Evolutionary conservation across 2,329 filamentous ascomycete species (phyloP), one percentile per base, ranked within the genome.

Genomic region (Phyllosticta citriasiana): DNA sequence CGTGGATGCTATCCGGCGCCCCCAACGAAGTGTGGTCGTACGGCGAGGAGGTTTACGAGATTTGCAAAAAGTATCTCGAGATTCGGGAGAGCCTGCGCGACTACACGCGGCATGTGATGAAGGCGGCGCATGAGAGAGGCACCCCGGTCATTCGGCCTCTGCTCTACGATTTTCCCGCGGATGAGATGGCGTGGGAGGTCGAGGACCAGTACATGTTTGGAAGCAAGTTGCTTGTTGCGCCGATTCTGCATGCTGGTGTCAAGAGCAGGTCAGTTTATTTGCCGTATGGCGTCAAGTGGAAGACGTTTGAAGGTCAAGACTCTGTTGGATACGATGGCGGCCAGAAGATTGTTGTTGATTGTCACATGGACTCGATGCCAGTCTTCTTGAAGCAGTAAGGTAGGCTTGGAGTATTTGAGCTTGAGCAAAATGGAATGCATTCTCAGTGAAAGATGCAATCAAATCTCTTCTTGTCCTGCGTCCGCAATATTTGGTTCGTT

Each of bases 1-100:
- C 72, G 1, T 69, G 69, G 4, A 76, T 73, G 62, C 66, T 69
- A 12, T 73, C 73, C 10, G 84, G 83, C 14, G 83, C 80, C 0
- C 70, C 75, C 0, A 86, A 87, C 65, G 85, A 88, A 69, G 80
- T 88, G 1, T 88, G 85, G 85, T 84, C 79, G 0, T 88, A 86
- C 66, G 84, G 85, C 0, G 77, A 80, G 6, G 77, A 83, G 27
- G 79, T 85, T 0, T 85, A 84, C 63, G 76, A 74, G 33, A 85
- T 88, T 33, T 85, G 82, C 69, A 77, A 78, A 67, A 81, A 77
- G 65, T 87, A 86, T 64, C 77, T 88, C 67, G 64, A 66, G 4
- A 74, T 88, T 12, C 77, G 85, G 2, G 85, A 88, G 70, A 68
- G 78, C 35, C 62, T 88, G 68, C 75, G 84, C 4, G 76, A 76